phyloP scores from a whole-genome alignment of 306 rosid genomes.

The Lithocarpus polystachyus region DNA sequence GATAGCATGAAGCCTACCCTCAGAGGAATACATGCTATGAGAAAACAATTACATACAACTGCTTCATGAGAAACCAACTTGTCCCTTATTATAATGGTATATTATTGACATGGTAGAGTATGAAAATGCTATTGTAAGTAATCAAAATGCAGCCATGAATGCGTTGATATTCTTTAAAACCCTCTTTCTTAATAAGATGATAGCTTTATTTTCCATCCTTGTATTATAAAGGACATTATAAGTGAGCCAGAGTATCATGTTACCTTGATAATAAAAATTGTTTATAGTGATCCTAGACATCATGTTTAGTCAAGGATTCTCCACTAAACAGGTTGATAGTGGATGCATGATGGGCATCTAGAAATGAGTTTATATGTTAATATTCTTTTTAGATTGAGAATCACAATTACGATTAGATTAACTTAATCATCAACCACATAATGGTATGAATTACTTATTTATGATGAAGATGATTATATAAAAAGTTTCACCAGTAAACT shows the following conservation, averaged over 20 bases:
- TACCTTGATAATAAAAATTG: background rate
- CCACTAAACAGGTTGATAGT: background rate
- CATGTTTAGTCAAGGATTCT: background rate
- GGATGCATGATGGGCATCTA: background rate
- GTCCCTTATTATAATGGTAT: too few species aligned
- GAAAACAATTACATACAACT: too few species aligned
- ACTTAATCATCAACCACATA: conserved; percentile 1
- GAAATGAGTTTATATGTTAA: background rate
- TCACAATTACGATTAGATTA: background rate
- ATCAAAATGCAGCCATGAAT: background rate
- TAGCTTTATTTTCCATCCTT: too few species aligned
- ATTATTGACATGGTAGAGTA: background rate
- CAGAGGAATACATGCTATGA: too few species aligned
- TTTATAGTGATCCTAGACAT: background rate
- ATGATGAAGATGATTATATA: background rate
- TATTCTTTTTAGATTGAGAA: background rate
- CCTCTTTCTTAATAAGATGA: too few species aligned
- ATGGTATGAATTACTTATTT: background rate
- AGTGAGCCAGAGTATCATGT: background rate
- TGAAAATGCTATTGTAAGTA: background rate
- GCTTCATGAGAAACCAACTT: too few species aligned
- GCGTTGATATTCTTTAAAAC: too few species aligned
- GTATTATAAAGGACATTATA: background rate
- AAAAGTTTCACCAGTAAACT: background rate
- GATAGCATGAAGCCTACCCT: too few species aligned